A percentile compares a stretch with the other conserved stretches of the same genome.
These are phyloP conservation scores for Gloeostereum incarnatum DNA, from an alignment of 768 basidiomycete genomes.

Conservation along the genomic window DNA sequence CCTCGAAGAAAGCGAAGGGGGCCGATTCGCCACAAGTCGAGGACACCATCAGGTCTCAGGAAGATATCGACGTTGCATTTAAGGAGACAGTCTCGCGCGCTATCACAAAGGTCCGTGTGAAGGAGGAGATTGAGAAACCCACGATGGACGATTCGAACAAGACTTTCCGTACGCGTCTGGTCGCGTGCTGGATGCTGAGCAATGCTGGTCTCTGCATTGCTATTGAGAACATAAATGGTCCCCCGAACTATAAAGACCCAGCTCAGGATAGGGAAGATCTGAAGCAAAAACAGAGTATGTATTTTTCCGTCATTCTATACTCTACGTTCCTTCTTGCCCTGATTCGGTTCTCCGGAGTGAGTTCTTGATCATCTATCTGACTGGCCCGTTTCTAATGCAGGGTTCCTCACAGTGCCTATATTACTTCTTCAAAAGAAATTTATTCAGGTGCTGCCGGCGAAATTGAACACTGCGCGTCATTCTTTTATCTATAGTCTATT, in stretches of 20 bases:
- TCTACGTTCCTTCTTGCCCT: constrained; percentile 67
- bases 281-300: constrained; percentile 36
- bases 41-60: constrained; percentile 73
- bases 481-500: too few relatives aligned
- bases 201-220: constrained; percentile 68
- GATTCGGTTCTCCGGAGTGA: constrained; percentile 69
- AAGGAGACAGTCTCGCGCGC: constrained; percentile 88
- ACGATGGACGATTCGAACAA: constrained; percentile 85
- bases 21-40: constrained; percentile 75
- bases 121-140: constrained; percentile 67
- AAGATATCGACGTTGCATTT: constrained; percentile 86
- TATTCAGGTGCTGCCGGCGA: constrained; percentile 74
- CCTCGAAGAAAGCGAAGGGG: constrained; percentile 73
- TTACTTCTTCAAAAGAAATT: constrained; percentile 77
- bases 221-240: constrained; percentile 67
- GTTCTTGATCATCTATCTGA: constrained; percentile 18
- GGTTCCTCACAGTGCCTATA: constrained; percentile 65
- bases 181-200: constrained; percentile 69
- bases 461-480: too few relatives aligned
- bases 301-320: constrained; percentile 74
- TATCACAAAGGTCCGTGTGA: constrained; percentile 60
- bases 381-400: background rate
- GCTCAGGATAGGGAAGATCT: constrained; percentile 31
- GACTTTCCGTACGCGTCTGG: constrained; percentile 87
- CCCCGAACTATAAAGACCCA: constrained; percentile 26